Conservation (phyloP, 768 basidiomycete genomes). For the Hygrocybe coccinea region DNA sequence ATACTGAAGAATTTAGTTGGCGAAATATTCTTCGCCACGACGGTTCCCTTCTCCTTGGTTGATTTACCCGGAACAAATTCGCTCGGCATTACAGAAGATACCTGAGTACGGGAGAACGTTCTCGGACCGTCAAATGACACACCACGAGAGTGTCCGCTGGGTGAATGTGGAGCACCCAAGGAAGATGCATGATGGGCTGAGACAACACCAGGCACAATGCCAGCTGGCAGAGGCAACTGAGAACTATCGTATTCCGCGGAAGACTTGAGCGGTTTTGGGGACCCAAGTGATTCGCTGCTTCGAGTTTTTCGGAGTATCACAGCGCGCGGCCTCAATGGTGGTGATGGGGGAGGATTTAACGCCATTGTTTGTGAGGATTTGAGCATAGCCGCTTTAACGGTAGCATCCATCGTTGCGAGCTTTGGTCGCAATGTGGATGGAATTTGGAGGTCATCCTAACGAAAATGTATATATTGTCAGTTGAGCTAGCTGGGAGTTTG, state of each 20-base stretch:
- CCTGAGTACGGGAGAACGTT: constrained; percentile 44
- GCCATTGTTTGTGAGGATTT: constrained; percentile 73
- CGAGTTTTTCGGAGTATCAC: constrained; percentile 55
- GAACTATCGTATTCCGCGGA: constrained; percentile 36
- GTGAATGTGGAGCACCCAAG: constrained; percentile 34
- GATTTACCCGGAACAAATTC: constrained; percentile 36
- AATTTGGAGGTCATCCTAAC: constrained; percentile 85
- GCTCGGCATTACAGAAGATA: constrained; percentile 42
- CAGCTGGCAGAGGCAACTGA: constrained; percentile 35
- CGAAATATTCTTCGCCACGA: constrained; percentile 47
- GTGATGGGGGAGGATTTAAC: constrained; percentile 33
- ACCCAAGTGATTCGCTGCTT: constrained; percentile 66
- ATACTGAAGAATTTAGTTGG: constrained; percentile 65
- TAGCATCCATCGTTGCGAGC: constrained; percentile 72
- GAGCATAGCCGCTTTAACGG: constrained; percentile 88
- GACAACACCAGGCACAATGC: constrained; percentile 27
- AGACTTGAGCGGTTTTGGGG: constrained; percentile 45
- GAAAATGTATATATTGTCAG: background rate
- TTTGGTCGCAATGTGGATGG: constrained; percentile 73
- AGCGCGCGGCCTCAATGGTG: constrained; percentile 48
- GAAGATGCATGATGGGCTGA: constrained; percentile 41
- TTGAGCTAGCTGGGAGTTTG: background rate
- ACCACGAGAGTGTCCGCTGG: constrained; percentile 52
- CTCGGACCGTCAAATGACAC: constrained; percentile 53
- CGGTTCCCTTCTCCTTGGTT: constrained; percentile 49